Evolutionary conservation across 306 rosid species (phyloP), one percentile per base, ranked within the genome.

Genomic region (Vachellia pachyceras): DNA sequence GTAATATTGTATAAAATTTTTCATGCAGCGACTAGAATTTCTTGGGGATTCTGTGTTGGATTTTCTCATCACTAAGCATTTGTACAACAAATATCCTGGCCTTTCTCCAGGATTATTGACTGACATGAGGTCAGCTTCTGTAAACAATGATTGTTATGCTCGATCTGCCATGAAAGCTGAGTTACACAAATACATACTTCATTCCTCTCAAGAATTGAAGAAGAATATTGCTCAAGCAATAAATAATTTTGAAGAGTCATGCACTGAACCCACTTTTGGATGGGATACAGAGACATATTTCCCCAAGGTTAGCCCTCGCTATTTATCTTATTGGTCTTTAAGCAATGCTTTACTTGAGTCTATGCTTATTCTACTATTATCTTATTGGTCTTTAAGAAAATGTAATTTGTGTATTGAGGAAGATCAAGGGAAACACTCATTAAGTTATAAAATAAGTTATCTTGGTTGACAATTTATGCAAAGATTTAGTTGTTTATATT

Each of bases 71-170:
- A 95, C 95, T 0, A n/a, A 65, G 83, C 86, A 91, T 89, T 58
- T 93, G 77, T 88, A 84, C 76, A 0, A 82, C 6, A 79, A 86
- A 81, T 85, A 91, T 86, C 97, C 94, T 2, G 91, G 88, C 65
- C 49, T 91, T 83, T 84, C 99, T 20, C 97, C 94, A 0, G 92
- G 85, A 71, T 63, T 82, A 70, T 86, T 95, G 68, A 95, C 97
- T 14, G 95, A 92, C 82, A 79, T 91, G 97, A 90, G 99, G 75
- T 47, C 97, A 18, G 92, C 97, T 5, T 88, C 91, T 1, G 97
- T 93, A 33, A 95, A 86, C 72, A 92, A 93, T 23, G 97, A 91
- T 46, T 91, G 92, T 68, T 93, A 91, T 70, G 95, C 97, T 5
- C 83, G 79, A 66, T 86, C 86, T 69, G 83, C 97, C 15, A 80